These are phyloP conservation scores for Serpula lacrymans DNA, from an alignment of 768 basidiomycete species.

Conservation along the genomic window DNA sequence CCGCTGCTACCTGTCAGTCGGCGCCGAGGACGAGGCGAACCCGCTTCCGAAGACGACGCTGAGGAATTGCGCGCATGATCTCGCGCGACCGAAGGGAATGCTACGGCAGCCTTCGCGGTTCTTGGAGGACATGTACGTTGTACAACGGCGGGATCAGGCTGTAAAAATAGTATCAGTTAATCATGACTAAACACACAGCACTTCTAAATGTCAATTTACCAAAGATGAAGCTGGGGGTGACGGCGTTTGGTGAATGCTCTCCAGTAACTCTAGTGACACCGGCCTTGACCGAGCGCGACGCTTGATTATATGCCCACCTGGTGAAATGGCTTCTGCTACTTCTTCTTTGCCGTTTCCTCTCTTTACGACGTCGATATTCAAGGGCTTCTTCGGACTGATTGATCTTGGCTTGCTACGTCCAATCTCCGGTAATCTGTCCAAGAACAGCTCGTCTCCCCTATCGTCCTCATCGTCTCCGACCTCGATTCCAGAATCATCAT, in stretches of 20 bases:
- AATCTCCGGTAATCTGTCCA: constrained; percentile 16
- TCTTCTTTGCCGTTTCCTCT: constrained; percentile 50
- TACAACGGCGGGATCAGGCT: constrained; percentile 17
- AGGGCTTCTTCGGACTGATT: constrained; percentile 25
- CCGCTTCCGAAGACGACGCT: constrained; percentile 44
- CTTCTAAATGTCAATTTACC: constrained; percentile 7
- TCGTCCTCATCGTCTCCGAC: constrained; percentile 37
- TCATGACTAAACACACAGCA: constrained; percentile 1
- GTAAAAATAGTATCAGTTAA: not conserved
- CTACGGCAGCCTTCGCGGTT: constrained; percentile 12
- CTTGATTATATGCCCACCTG: constrained; percentile 74
- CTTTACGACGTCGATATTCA: constrained; percentile 19
- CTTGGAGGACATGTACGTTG: constrained; percentile 5
- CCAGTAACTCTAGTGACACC: constrained; percentile 61
- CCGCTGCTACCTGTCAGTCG: constrained; percentile 42
- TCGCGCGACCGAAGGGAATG: constrained; percentile 38
- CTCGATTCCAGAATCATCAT: constrained; percentile 52
- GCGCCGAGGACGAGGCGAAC: constrained; percentile 54
- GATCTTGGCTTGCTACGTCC: constrained; percentile 26
- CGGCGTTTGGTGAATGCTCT: constrained; percentile 43
- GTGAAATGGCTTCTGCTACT: constrained; percentile 67
- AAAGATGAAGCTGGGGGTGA: constrained; percentile 37
- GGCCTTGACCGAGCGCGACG: constrained; percentile 72
- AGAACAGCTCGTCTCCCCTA: constrained; percentile 31
- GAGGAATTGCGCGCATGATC: constrained; percentile 38